Evolutionary conservation across 805 yeast species (phyloP).

Genomic region (Candida jianshihensis): DNA sequence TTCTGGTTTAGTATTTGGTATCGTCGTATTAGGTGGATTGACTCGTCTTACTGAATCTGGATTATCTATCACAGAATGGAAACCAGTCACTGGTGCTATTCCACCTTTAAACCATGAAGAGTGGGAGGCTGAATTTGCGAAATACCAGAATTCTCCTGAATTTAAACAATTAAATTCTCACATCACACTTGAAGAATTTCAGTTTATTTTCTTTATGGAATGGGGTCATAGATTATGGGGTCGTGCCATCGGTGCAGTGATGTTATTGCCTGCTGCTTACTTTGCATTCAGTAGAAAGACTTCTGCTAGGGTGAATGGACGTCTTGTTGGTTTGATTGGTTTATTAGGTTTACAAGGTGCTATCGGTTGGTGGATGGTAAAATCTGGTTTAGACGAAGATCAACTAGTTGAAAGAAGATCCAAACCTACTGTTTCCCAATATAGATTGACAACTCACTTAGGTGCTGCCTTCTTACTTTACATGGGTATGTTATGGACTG

Average conservation of each 20-base stretch:
- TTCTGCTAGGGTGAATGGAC: conserved; percentile 56
- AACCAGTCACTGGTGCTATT: conserved; percentile 89
- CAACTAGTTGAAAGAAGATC: conserved; percentile 73
- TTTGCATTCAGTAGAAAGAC: conserved; percentile 64
- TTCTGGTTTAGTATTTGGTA: conserved; percentile 85
- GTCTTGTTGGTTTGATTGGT: conserved; percentile 65
- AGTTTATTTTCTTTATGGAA: conserved; percentile 93
- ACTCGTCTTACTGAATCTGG: conserved; percentile 96
- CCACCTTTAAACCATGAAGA: conserved; percentile 80
- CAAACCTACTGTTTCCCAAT: conserved; percentile 97
- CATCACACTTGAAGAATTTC: conserved; percentile 84
- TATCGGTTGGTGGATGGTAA: conserved; percentile 99
- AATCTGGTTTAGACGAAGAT: conserved; percentile 82
- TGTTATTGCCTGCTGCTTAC: conserved; percentile 80
- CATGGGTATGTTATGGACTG: conserved; percentile 86
- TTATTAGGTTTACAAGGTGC: conserved; percentile 90
- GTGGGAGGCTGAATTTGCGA: conserved; percentile 80
- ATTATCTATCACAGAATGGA: conserved; percentile 95
- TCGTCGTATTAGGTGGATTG: conserved; percentile 93
- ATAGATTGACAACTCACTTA: conserved; percentile 86
- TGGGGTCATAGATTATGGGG: conserved; percentile 96
- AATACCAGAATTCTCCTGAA: conserved; percentile 85
- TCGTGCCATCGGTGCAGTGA: conserved; percentile 77
- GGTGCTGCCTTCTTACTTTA: conserved; percentile 89
- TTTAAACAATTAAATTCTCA: conserved; percentile 84